These are phyloP conservation scores for Kodamaea kaohsiungensis DNA, from an alignment of 805 yeast species.

Conservation along the genomic window DNA sequence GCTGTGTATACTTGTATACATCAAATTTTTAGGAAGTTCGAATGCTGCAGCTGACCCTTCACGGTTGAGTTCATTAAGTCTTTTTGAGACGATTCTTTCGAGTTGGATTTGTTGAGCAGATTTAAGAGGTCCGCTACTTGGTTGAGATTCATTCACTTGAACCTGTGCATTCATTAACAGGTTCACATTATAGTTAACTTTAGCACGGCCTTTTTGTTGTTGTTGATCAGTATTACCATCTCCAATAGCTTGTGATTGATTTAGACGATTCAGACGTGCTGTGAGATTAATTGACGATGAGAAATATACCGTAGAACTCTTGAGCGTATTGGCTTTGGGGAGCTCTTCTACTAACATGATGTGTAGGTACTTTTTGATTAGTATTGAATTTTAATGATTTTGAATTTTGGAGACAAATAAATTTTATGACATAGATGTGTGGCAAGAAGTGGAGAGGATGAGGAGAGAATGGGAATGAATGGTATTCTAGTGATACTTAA, in stretches of 20 bases:
- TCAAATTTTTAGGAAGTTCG: conserved; percentile 44
- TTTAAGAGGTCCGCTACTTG: conserved; percentile 37
- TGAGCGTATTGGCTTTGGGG: conserved; percentile 33
- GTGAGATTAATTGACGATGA: conserved; percentile 42
- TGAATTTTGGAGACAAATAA: background rate
- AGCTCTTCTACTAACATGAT: conserved; percentile 45
- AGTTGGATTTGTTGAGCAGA: conserved; percentile 44
- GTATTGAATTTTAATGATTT: background rate
- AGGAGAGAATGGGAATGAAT: too few species aligned
- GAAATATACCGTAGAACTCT: conserved; percentile 40
- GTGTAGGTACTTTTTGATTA: background rate
- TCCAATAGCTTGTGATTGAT: conserved; percentile 9
- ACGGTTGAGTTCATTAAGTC: conserved; percentile 36
- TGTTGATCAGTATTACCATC: conserved; percentile 22
- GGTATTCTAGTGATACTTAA: too few species aligned
- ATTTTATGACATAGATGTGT: background rate
- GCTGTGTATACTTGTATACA: conserved; percentile 33
- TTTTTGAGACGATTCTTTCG: conserved; percentile 37
- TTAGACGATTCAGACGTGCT: conserved; percentile 35
- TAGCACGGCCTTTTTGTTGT: conserved; percentile 37
- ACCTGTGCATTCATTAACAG: conserved; percentile 45
- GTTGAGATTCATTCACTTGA: conserved; percentile 29
- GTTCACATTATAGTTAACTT: conserved; percentile 46
- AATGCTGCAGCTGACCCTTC: conserved; percentile 33
- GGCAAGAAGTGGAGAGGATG: too few species aligned